Conservation (phyloP, 352 stramenopile genomes). For the Globisporangium polare region DNA sequence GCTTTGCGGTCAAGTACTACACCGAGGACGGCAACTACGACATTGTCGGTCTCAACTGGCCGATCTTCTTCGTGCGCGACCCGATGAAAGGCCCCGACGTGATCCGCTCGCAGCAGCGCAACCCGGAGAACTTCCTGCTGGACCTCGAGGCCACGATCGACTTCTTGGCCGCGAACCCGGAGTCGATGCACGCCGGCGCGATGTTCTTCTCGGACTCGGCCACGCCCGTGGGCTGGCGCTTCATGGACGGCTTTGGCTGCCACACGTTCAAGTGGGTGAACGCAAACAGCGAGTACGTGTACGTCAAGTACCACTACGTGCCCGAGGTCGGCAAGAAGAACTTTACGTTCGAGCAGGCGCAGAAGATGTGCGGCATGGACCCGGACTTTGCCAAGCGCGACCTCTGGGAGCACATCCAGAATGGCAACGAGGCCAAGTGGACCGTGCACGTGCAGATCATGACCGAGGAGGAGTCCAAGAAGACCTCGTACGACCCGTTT, state of each 20-base stretch:
- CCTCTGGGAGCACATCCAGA: slow-evolving; percentile 87
- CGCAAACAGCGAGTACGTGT: slow-evolving; percentile 59
- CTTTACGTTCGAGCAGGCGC: slow-evolving; percentile 72
- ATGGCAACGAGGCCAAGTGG: slow-evolving; percentile 78
- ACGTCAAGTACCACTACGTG: slow-evolving; percentile 93
- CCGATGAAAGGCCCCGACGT: slow-evolving; percentile 89
- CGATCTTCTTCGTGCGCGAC: slow-evolving; percentile 93
- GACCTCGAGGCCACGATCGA: slow-evolving; percentile 88
- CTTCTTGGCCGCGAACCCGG: slow-evolving; percentile 84
- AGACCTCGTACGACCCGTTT: slow-evolving; percentile 83
- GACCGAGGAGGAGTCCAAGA: slow-evolving; percentile 64
- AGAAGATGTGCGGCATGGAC: slow-evolving; percentile 56
- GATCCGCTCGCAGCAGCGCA: slow-evolving; percentile 91
- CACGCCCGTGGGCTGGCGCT: slow-evolving; percentile 81
- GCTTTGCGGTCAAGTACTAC: slow-evolving; percentile 93
- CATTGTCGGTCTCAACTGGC: slow-evolving; percentile 91
- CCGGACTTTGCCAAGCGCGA: slow-evolving; percentile 90
- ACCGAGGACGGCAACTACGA: slow-evolving; percentile 93
- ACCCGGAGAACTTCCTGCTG: slow-evolving; percentile 81
- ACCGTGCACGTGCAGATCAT: slow-evolving; percentile 92
- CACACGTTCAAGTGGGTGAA: slow-evolving; percentile 93
- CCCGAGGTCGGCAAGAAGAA: slow-evolving; percentile 88
- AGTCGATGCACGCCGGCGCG: slow-evolving; percentile 84
- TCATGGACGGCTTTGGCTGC: slow-evolving; percentile 91
- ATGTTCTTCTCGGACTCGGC: slow-evolving; percentile 88